These are phyloP conservation scores for Floccularia luteovirens DNA, from an alignment of 768 basidiomycete genomes.

Conservation along the genomic window DNA sequence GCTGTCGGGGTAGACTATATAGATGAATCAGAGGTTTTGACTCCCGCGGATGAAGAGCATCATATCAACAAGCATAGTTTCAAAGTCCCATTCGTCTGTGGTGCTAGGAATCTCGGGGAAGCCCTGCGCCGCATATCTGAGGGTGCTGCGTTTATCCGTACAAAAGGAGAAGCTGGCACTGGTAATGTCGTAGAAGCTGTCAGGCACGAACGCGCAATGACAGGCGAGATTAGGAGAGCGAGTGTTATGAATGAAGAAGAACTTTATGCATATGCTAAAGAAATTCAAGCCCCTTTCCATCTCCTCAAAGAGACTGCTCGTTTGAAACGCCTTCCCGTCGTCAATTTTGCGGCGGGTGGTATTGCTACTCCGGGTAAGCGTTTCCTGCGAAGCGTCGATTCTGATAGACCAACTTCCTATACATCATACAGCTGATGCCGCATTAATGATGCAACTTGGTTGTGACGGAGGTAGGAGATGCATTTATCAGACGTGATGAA, in stretches of 20 bases:
- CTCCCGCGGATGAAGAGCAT: conserved; percentile 92
- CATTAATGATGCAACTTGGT: conserved; percentile 97
- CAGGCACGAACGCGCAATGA: conserved; percentile 80
- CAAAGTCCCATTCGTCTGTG: conserved; percentile 96
- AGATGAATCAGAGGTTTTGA: conserved; percentile 91
- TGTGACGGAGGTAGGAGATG: conserved; percentile 82
- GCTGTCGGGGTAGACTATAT: conserved; percentile 94
- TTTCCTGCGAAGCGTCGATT: background rate
- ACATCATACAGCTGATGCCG: conserved; percentile 71
- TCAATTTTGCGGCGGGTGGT: conserved; percentile 95
- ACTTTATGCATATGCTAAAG: conserved; percentile 88
- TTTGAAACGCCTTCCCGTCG: conserved; percentile 87
- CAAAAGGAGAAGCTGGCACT: conserved; percentile 90
- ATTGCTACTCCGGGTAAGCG: conserved; percentile 79
- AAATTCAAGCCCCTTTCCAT: conserved; percentile 90
- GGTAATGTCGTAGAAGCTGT: conserved; percentile 94
- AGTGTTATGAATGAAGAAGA: conserved; percentile 92
- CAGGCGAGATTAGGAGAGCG: conserved; percentile 77
- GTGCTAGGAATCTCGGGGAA: conserved; percentile 91
- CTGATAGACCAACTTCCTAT: background rate
- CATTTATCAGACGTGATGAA: background rate
- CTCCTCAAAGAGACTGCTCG: conserved; percentile 94
- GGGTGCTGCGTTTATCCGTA: conserved; percentile 97
- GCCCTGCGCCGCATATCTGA: conserved; percentile 95
- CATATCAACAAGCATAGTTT: conserved; percentile 96